Base-by-base conservation (phyloP, 345 rosid species). In the Hibiscus trionum region DNA sequence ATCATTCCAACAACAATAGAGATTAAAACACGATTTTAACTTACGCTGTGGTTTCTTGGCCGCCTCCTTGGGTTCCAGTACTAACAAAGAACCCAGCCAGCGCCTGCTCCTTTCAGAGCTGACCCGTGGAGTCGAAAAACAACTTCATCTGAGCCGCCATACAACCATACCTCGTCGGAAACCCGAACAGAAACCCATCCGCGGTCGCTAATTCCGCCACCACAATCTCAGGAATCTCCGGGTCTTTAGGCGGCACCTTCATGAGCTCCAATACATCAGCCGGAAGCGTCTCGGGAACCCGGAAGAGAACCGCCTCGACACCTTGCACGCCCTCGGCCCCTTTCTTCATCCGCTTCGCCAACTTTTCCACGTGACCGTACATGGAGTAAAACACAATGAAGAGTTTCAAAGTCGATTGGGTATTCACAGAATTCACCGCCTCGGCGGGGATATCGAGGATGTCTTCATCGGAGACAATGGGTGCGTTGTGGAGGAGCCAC, bases 11-110 rank as follows among this genome's bases (percentile, higher is more conserved):
- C 8, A 11, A 10, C 4, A 39, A 14, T 16, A 47, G 21, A 61
- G 31, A 56, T 56, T 35, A 11, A 47, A 47, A 8, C 14, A 47
- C 3, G 10, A 47, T 47, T 47, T 3, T 0, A 26, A 58, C 90
- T 84, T 83, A 88, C 93, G 90, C 95, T 24, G 89, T 89, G 16
- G 98, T 93, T 80, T 90, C 98, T 77, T 93, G 96, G 42, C 96
- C 95, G 78, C 96, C 95, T 5, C 98, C 96, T 63, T 90, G 96
- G n/a, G 96, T 88, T 3, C 96, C 96, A 11, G 93, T 88, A 61
- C 96, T 90, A 4, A 87, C 88, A 67, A 90, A 90, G 82, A 93
- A 90, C 0, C 95, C 96, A 24, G 90, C 93, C 4, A 90, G 91
- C 73, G 80, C 82, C 80, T 86, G 88, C 78, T 86, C 88, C 49